Conservation (phyloP, 768 basidiomycete genomes). For the Floccularia luteovirens region DNA sequence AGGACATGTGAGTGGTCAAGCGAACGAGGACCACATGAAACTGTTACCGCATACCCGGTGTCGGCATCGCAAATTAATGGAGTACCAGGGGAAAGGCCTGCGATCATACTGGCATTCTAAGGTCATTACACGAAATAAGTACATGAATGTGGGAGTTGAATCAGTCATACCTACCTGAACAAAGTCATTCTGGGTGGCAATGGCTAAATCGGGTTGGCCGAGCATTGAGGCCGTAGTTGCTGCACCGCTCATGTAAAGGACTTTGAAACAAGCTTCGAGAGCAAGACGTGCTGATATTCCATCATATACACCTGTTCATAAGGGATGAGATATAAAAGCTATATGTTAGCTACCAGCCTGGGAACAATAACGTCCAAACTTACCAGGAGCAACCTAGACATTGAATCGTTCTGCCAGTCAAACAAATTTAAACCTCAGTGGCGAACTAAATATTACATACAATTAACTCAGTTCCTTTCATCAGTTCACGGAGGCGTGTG, state of each 20-base stretch:
- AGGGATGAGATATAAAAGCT: background rate
- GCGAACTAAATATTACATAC: constrained; percentile 2
- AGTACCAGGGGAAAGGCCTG: constrained; percentile 33
- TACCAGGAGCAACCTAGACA: constrained; percentile 3
- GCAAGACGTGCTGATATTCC: constrained; percentile 46
- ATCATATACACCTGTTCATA: constrained; percentile 35
- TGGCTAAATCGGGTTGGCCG: constrained; percentile 47
- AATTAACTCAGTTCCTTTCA: constrained; percentile 4
- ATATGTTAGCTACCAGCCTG: background rate
- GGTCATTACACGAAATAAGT: constrained; percentile 2
- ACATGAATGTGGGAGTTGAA: background rate
- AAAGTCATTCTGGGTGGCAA: constrained; percentile 49
- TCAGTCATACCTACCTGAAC: constrained; percentile 23
- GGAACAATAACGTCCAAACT: background rate
- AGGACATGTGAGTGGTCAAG: background rate
- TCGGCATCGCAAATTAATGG: constrained; percentile 52
- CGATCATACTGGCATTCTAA: constrained; percentile 39
- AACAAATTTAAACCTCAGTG: background rate
- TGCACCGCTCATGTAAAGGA: constrained; percentile 43
- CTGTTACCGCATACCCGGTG: constrained; percentile 32
- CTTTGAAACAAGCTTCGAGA: constrained; percentile 41
- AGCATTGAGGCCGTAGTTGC: constrained; percentile 48
- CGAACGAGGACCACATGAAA: no score
- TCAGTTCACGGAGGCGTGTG: constrained; percentile 6
- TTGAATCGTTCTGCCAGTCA: background rate